Percentiles rank a stretch among this genome's conserved stretches.
These are phyloP conservation scores for Colletotrichum limetticola DNA, from an alignment of 2,329 filamentous ascomycete genomes.

Conservation along the genomic window DNA sequence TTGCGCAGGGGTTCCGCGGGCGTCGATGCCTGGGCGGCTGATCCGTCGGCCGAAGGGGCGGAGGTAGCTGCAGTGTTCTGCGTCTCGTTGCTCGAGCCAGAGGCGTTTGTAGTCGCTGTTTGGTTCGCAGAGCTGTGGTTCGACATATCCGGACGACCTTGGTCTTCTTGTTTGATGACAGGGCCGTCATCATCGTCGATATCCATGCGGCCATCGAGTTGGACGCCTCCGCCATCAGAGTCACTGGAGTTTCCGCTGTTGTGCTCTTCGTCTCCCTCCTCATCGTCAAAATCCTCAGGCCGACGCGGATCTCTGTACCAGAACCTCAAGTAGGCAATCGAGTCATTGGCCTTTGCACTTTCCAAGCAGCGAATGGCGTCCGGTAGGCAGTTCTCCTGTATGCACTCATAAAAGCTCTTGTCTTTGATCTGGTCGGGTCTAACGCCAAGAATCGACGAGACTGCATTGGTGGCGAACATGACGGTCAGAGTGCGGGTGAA, in stretches of 20 bases:
- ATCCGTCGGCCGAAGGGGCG: conserved; percentile 18
- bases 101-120: conserved; percentile 22
- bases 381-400: conserved; percentile 78
- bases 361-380: conserved; percentile 85
- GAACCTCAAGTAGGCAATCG: conserved; percentile 89
- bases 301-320: conserved; percentile 81
- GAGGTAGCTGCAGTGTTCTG: conserved; percentile 18
- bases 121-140: conserved; percentile 37
- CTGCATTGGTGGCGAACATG: conserved; percentile 86
- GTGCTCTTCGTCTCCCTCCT: conserved; percentile 53
- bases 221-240: conserved; percentile 58
- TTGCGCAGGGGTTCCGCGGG: conserved; percentile 35
- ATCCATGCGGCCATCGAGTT: conserved; percentile 55
- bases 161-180: conserved; percentile 50
- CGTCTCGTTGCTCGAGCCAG: conserved; percentile 22
- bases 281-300: conserved; percentile 58
- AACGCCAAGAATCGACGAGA: conserved; percentile 80
- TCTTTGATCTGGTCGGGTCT: conserved; percentile 75
- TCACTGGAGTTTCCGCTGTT: conserved; percentile 49
- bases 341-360: conserved; percentile 89
- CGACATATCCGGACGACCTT: conserved; percentile 15
- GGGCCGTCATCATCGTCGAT: conserved; percentile 46
- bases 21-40: background rate
- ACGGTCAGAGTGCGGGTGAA: conserved; percentile 85
- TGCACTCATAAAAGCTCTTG: conserved; percentile 89